Conservation (phyloP, 2,329 filamentous ascomycete genomes). For the Nothomitra cinnamomea region DNA sequence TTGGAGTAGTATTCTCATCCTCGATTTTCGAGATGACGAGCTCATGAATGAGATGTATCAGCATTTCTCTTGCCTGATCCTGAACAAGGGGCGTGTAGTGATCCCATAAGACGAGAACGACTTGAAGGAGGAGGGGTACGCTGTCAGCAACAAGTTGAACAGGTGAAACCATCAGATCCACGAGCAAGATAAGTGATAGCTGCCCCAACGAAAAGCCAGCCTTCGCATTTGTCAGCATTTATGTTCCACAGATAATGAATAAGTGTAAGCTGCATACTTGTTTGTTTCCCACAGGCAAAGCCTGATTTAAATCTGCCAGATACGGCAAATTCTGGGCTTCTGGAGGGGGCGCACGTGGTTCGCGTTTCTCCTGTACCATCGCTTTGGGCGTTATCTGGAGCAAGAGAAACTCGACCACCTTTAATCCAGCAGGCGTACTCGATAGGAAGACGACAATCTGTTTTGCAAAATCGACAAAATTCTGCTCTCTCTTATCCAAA, state of each 20-base stretch:
- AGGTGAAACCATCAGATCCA: conserved; percentile 90
- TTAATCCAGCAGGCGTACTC: conserved; percentile 66
- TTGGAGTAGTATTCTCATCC: conserved; percentile 48
- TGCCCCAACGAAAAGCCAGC: conserved; percentile 84
- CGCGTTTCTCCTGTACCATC: conserved; percentile 86
- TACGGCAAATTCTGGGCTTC: conserved; percentile 69
- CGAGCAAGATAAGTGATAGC: conserved; percentile 78
- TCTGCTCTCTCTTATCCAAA: conserved; percentile 85
- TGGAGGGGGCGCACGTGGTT: conserved; percentile 48
- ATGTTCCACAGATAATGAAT: not conserved
- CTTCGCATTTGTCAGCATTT: conserved; percentile 18
- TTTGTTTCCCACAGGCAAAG: conserved; percentile 76
- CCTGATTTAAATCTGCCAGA: conserved; percentile 65
- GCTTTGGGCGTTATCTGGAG: conserved; percentile 83
- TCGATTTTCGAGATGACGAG: conserved; percentile 68
- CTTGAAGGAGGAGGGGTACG: conserved; percentile 73
- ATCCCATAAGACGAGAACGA: conserved; percentile 90
- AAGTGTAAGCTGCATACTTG: conserved; percentile 38
- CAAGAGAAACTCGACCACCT: conserved; percentile 85
- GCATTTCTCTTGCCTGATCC: conserved; percentile 92
- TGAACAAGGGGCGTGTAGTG: conserved; percentile 91
- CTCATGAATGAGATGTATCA: conserved; percentile 93
- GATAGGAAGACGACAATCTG: conserved; percentile 95
- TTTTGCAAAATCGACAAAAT: conserved; percentile 95
- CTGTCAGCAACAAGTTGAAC: conserved; percentile 64